Evolutionary conservation across 805 yeast genomes (phyloP).

Genomic region (Saccharomycopsis vini): DNA sequence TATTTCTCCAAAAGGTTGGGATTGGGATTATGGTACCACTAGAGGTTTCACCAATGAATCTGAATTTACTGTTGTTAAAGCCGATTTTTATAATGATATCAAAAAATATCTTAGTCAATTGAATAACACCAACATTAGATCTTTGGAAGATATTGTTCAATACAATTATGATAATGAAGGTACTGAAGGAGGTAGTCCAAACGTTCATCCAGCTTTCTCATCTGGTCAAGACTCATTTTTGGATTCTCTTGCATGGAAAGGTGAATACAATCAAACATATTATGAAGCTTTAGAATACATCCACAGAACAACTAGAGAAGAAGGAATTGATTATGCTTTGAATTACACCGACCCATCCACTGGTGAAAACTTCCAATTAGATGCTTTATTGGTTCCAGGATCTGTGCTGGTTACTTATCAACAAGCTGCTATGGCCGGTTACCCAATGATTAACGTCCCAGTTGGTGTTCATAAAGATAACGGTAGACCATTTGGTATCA

Average conservation of each 20-base stretch:
- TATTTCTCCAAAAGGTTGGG: constrained; percentile 26
- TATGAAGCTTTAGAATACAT: constrained; percentile 26
- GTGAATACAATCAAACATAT: constrained; percentile 25
- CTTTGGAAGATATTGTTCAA: constrained; percentile 24
- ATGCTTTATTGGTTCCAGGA: constrained; percentile 23
- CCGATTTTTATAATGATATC: constrained; percentile 26
- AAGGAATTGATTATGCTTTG: constrained; percentile 27
- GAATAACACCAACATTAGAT: constrained; percentile 23
- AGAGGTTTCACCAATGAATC: constrained; percentile 22
- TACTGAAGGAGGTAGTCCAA: constrained; percentile 24
- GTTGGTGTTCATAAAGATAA: constrained; percentile 19
- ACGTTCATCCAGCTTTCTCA: constrained; percentile 23
- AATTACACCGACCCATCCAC: constrained; percentile 24
- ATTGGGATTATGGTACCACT: constrained; percentile 24
- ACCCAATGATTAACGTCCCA: constrained; percentile 26
- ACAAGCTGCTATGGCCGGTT: constrained; percentile 27
- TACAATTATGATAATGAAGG: constrained; percentile 23
- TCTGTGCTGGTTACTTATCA: constrained; percentile 24
- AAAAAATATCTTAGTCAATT: constrained; percentile 22
- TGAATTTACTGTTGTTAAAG: constrained; percentile 26
- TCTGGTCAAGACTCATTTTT: constrained; percentile 26
- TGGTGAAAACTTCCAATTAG: constrained; percentile 23
- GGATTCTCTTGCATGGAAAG: constrained; percentile 24
- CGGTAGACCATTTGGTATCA: constrained; percentile 25
- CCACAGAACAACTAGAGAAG: constrained; percentile 25